phyloP scores from a whole-genome alignment of 1,139 yeast genomes.

The Pichia sp. region DNA sequence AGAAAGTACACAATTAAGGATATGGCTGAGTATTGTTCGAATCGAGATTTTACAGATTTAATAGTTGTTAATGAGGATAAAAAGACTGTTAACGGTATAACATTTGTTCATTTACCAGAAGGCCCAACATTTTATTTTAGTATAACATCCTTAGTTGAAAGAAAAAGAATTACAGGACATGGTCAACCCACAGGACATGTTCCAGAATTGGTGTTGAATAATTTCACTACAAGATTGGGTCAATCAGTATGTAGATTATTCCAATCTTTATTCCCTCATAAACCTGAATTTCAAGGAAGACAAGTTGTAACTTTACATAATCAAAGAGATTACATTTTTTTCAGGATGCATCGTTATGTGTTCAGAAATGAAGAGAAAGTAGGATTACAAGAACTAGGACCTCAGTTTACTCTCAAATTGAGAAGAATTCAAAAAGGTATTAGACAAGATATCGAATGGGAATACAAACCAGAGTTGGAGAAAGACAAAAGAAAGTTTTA shows the following conservation, averaged over 20 bases:
- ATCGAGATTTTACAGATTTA: conserved; percentile 80
- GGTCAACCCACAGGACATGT: conserved; percentile 85
- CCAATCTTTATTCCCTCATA: conserved; percentile 85
- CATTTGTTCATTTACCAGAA: conserved; percentile 85
- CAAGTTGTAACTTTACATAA: conserved; percentile 94
- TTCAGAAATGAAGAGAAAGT: conserved; percentile 87
- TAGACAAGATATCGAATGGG: conserved; percentile 92
- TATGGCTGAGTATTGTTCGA: conserved; percentile 73
- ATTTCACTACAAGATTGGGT: conserved; percentile 87
- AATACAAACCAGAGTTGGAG: conserved; percentile 93
- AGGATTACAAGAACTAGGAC: conserved; percentile 93
- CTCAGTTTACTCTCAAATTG: conserved; percentile 85
- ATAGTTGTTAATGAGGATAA: conserved; percentile 90
- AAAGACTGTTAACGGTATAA: conserved; percentile 82
- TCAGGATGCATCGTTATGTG: conserved; percentile 88
- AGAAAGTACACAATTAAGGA: conserved; percentile 76
- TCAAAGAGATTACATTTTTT: conserved; percentile 90
- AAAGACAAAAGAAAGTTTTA: conserved; percentile 90
- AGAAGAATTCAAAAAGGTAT: conserved; percentile 88
- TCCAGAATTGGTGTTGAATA: conserved; percentile 87
- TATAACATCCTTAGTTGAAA: conserved; percentile 68
- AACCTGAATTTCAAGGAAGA: conserved; percentile 90
- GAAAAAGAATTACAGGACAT: conserved; percentile 75
- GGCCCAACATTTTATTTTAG: conserved; percentile 95
- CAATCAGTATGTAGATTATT: conserved; percentile 86